Base-by-base conservation (phyloP, 106 monocot species). In the Allium sativum region DNA sequence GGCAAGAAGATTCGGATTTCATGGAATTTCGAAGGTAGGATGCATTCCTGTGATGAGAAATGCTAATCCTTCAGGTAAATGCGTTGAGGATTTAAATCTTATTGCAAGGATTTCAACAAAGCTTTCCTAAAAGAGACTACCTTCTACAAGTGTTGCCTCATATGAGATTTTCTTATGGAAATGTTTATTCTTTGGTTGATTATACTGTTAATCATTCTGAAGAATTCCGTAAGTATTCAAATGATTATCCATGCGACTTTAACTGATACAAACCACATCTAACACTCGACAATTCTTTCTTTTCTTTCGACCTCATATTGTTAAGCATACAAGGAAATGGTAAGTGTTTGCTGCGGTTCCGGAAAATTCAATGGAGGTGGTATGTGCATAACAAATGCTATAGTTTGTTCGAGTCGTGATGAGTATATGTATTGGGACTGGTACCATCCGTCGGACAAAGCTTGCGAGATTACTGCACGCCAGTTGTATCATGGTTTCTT, bases 381-480 rank as follows among this genome's bases (percentile, higher is more conserved):
- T 7, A 45, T 48, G 31, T 81, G 84, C 77, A 71, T 52, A n/a
- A 67, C 77, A 17, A 80, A 81, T 61, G 66, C 69, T 12, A 85
- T 57, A 6, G 66, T 65, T 42, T 85, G 84, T 45, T 67, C 70
- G 3, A 59, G 77, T 22, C 76, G 80, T 1, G 48, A 66, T 19
- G 45, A 47, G 0, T 77, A 77, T 44, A 54, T 81, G 9, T 85
- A 74, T 58, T 85, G 80, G 84, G 84, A 80, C 54, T 3, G 31
- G 31, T 48, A 74, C 10, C 84, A 85, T 44, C 77, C 84, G 7
- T 80, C 84, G 21, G 73, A 81, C 10, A 59, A 67, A 0, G 44
- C 70, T 9, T 77, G 76, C 18, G 77, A 77, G 70, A 40, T 70
- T n/a, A 73, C 54, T 8, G 70, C 73, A 12, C 14, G 31, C 7